Evolutionary conservation across 768 basidiomycete species (phyloP).

Genomic region (Lentinula sp.): DNA sequence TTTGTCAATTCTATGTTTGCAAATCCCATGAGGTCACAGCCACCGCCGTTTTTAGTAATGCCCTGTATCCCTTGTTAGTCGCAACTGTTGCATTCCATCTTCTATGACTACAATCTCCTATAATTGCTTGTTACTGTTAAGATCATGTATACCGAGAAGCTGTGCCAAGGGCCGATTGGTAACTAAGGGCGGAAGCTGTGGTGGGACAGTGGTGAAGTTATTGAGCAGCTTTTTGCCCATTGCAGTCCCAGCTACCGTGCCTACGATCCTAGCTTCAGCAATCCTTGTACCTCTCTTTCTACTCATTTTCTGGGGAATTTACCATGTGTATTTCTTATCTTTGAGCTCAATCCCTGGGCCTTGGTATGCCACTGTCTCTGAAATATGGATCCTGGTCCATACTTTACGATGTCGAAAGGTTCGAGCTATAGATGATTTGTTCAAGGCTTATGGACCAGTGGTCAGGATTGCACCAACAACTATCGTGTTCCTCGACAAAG

Average conservation of each 20-base stretch:
- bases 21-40: too few species aligned
- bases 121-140: too few species aligned
- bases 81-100: too few species aligned
- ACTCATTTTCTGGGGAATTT: slow-evolving; percentile 24
- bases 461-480: slow-evolving; percentile 77
- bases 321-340: slow-evolving; percentile 56
- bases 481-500: slow-evolving; percentile 70
- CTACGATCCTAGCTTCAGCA: slow-evolving; percentile 5
- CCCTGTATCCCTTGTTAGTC: too few species aligned
- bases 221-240: not conserved
- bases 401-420: slow-evolving; percentile 70
- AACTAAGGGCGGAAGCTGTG: too few species aligned
- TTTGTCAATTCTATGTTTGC: too few species aligned
- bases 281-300: slow-evolving; percentile 11
- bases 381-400: slow-evolving; percentile 66
- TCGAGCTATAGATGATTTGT: slow-evolving; percentile 60
- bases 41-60: too few species aligned
- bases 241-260: not conserved
- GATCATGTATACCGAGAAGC: too few species aligned
- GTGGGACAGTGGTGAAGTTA: too few species aligned
- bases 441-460: slow-evolving; percentile 69
- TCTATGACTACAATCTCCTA: too few species aligned
- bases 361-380: slow-evolving; percentile 73
- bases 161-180: too few species aligned
- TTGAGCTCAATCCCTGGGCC: slow-evolving; percentile 71